A percentile compares a stretch with the other conserved stretches of the same genome.
Evolutionary conservation across 2,329 filamentous ascomycete genomes (phyloP).

Genomic region (Dactylonectria estremocensis): DNA sequence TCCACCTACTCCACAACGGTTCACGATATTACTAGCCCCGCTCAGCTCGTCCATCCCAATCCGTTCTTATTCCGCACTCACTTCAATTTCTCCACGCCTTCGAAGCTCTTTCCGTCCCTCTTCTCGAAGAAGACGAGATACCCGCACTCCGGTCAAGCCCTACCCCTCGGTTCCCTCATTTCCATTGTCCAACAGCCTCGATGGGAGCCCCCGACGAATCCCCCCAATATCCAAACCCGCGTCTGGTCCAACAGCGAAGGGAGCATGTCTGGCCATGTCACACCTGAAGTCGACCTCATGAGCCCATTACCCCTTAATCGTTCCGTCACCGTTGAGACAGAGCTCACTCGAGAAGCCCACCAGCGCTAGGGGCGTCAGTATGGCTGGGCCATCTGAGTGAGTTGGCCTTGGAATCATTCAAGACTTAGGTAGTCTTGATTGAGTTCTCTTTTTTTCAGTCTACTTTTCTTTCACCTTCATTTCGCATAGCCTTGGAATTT

Average conservation of each 20-base stretch:
- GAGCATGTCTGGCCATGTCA: conserved; percentile 6
- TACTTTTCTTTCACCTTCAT: conserved; percentile 4
- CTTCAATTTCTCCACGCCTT: conserved; percentile 46
- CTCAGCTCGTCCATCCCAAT: conserved; percentile 44
- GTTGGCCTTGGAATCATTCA: no score
- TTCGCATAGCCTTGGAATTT: conserved; percentile 4
- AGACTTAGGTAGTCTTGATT: not conserved
- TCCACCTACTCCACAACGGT: conserved; percentile 9
- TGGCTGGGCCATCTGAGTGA: conserved; percentile 32
- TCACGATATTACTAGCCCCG: conserved; percentile 13
- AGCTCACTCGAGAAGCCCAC: conserved; percentile 45
- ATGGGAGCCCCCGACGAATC: conserved; percentile 31
- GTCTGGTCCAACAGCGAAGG: conserved; percentile 50
- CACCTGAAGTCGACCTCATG: conserved; percentile 24
- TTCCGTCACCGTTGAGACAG: conserved; percentile 46
- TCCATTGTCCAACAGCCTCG: conserved; percentile 28
- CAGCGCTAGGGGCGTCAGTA: conserved; percentile 41
- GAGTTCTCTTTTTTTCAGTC: conserved; percentile 13
- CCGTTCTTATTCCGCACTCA: conserved; percentile 55
- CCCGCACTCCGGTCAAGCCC: conserved; percentile 7
- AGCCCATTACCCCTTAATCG: conserved; percentile 32
- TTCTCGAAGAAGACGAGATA: conserved; percentile 27
- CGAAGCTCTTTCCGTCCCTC: conserved; percentile 41
- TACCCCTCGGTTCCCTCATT: conserved; percentile 35
- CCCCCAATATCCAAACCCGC: conserved; percentile 42